A percentile compares a stretch with the other conserved stretches of the same genome.
phyloP scores from a whole-genome alignment of 352 stramenopile species.

The Halophytophthora batemanensis region DNA sequence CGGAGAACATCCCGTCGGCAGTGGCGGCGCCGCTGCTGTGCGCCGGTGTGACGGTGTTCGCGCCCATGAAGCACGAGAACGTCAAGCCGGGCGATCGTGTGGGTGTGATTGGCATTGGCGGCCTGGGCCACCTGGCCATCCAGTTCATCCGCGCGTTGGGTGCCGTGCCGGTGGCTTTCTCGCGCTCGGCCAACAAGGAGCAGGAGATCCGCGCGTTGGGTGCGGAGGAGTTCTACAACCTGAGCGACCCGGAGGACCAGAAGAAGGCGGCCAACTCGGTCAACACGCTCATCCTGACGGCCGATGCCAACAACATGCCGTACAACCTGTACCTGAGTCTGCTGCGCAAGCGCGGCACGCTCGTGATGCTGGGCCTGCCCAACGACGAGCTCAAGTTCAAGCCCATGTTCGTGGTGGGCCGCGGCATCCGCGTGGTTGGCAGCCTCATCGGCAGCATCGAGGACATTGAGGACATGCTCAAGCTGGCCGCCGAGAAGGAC shows the following conservation, averaged over 20 bases:
- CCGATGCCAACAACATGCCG: constrained; percentile 49
- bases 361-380: constrained; percentile 66
- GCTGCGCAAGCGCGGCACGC: constrained; percentile 54
- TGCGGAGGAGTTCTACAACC: constrained; percentile 50
- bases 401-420: constrained; percentile 49
- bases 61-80: constrained; percentile 54
- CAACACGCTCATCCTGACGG: constrained; percentile 74
- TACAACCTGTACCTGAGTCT: constrained; percentile 55
- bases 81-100: constrained; percentile 56
- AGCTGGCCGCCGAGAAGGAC: constrained; percentile 69
- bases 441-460: constrained; percentile 79
- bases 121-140: constrained; percentile 81
- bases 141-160: constrained; percentile 76
- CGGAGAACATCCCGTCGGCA: constrained; percentile 49
- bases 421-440: constrained; percentile 54
- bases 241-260: constrained; percentile 39
- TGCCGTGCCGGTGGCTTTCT: constrained; percentile 56
- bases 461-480: constrained; percentile 85
- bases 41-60: constrained; percentile 81
- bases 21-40: constrained; percentile 66
- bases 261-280: constrained; percentile 35
- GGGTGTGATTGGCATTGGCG: constrained; percentile 76
- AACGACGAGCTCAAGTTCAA: constrained; percentile 60
- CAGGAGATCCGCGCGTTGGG: constrained; percentile 81
- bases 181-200: constrained; percentile 49